Evolutionary conservation across 2,329 filamentous ascomycete genomes (phyloP), one percentile per base, ranked within the genome.

Genomic region (Ophiocordyceps robertsii): DNA sequence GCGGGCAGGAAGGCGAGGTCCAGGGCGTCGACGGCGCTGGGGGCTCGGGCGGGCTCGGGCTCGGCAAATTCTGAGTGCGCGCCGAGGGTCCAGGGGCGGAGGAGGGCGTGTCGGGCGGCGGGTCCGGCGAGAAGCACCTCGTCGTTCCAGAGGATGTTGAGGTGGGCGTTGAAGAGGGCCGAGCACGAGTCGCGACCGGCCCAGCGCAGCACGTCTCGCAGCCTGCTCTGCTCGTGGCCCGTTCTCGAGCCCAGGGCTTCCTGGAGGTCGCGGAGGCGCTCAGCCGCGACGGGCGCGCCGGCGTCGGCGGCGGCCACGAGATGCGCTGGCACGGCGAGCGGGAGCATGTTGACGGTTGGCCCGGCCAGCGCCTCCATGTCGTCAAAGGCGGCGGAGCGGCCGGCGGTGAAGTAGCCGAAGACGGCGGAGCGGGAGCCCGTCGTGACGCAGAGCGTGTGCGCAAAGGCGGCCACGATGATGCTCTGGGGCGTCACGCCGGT

Each of bases 211-310:
- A 37, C 42, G 31, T 43, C 37, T 8, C 29, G 30, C 37, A 43
- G 37, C 33, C 44, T 38, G 14, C 39, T 44, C 40, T 46, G 42
- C 37, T 46, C 44, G 36, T 37, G 39, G 42, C 17, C 41, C 7
- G 42, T 30, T 6, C 39, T 38, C 37, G 41, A 17, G 32, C 37
- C 30, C 3, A 41, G 21, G 3, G 13, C 3, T 8, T 36, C 36
- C 29, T 46, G 44, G 17, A 46, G 39, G 8, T 17, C 16, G 29
- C 37, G 39, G 6, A 46, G 39, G 37, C 39, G 16, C 7, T 36
- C 8, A 5, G 33, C 33, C 14, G 33, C n/a, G 33, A 17, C 33
- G 33, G 33, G 13, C 16, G 33, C 33, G 33, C 9, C 3, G 3
- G 17, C 3, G 14, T 10, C 14, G n/a, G 13, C 4, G 6, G 13